Evolutionary conservation across 495 filamentous ascomycete genomes (phyloP), one percentile per base, ranked within the genome.

Genomic region (Lophiotrema nucula): DNA sequence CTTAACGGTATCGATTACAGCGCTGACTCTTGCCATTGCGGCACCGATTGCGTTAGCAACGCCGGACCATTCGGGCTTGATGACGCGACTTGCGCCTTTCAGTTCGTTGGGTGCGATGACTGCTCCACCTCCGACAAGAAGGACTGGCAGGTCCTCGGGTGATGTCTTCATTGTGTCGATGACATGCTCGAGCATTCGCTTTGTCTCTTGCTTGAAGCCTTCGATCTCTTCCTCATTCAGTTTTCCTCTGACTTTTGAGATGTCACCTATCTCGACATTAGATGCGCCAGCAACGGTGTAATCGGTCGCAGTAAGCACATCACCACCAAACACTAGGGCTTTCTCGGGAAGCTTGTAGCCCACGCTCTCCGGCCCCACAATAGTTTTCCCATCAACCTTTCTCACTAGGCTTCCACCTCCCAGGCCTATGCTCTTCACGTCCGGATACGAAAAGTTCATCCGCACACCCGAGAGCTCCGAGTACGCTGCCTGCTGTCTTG

Each of bases 1-100:
- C 58, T 74, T 68, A 39, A 80, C 72, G 18, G 74, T 69, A 58
- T 80, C 77, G 15, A 78, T 69, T 8, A 73, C 74, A 2, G 75
- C 79, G 22, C 73, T 75, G 22, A 82, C 77, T 51, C 77, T 74
- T 13, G 77, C 74, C 47, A 95, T 80, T 4, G 81, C 81, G 42
- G 81, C 79, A 4, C 81, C 79, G 33, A 83, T 77, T 0, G 81
- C 79, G 64, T 83, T 83, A 0, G 79, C 81, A 8, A 81, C 76
- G 24, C 67, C 63, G 25, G 67, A 62, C 50, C 58, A 70, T 42
- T 66, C 52, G 21, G 68, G 68, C 27, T 53, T 64, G 37, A 62
- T 65, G 10, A 68, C 57, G 15, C 54, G 60, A 28, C 60, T 64
- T 26, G 60, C 60, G 13, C 60, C 67, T 47, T 43, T 53, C 24